A percentile compares a stretch with the other conserved stretches of the same genome.
Conservation (phyloP, 2,329 filamentous ascomycete genomes). For the Sclerotinia sclerotiorum region DNA sequence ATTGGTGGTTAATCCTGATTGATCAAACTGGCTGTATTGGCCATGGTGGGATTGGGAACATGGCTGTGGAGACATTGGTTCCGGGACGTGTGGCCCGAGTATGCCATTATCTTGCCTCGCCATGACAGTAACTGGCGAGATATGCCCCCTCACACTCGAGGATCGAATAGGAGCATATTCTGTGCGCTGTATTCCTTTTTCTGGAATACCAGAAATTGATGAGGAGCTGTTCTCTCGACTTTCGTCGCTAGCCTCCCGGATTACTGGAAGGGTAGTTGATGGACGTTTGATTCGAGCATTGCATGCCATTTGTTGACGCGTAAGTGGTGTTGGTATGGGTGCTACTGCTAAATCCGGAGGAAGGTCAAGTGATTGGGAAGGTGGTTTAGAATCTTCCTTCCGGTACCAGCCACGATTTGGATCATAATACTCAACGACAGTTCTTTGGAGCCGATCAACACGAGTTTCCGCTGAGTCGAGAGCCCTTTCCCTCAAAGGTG, state of each 20-base stretch:
- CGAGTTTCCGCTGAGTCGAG: too few species aligned
- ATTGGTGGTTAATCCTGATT: not conserved
- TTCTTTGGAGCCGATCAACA: not conserved
- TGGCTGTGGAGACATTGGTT: not conserved
- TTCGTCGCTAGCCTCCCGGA: constrained; percentile 1
- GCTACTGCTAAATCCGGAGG: not conserved
- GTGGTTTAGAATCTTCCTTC: constrained; percentile 8
- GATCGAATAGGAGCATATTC: constrained; percentile 4
- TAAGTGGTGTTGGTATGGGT: constrained; percentile 23
- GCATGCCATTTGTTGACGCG: constrained; percentile 32
- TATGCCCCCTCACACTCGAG: not conserved
- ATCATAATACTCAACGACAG: constrained; percentile 29
- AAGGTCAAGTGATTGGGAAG: not conserved
- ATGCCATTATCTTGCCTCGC: not conserved
- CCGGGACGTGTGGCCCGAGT: not conserved
- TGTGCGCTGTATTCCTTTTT: constrained; percentile 10
- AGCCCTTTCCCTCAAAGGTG: not conserved
- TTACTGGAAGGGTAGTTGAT: constrained; percentile 31
- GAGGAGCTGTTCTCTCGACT: not conserved
- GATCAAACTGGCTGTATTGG: not conserved
- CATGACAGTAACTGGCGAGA: too few species aligned
- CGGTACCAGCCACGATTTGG: constrained; percentile 27
- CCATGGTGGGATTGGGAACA: not conserved
- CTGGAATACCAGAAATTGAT: not conserved
- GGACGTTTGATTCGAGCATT: constrained; percentile 34